Conservation (phyloP, 2,329 filamentous ascomycete genomes). For the Epichloe glyceriae region DNA sequence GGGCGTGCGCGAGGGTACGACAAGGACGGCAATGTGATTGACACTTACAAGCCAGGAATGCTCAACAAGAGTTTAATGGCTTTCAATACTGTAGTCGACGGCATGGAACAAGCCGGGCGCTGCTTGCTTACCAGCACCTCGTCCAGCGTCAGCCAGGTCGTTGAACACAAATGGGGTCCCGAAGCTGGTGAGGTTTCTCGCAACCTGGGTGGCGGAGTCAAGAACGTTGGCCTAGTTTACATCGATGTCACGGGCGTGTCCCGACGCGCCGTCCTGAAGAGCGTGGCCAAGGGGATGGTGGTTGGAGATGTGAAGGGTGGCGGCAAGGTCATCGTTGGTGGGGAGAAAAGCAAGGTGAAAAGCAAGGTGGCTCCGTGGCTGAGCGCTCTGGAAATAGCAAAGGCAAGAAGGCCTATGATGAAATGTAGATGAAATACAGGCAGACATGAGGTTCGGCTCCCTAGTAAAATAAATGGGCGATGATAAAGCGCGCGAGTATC, state of each 20-base stretch:
- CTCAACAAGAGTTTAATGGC: slow-evolving; percentile 95
- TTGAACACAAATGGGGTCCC: slow-evolving; percentile 76
- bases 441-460: too few species aligned
- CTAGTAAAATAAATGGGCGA: too few species aligned
- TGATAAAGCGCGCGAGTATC: too few species aligned
- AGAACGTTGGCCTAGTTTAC: slow-evolving; percentile 94
- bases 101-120: slow-evolving; percentile 76
- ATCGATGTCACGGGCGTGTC: slow-evolving; percentile 93
- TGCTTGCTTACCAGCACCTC: slow-evolving; percentile 63
- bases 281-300: slow-evolving; percentile 93
- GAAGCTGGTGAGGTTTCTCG: slow-evolving; percentile 72
- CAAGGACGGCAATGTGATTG: slow-evolving; percentile 52
- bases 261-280: slow-evolving; percentile 78
- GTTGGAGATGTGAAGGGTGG: slow-evolving; percentile 66
- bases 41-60: slow-evolving; percentile 73
- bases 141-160: slow-evolving; percentile 69
- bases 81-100: slow-evolving; percentile 87
- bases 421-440: slow-evolving; percentile 1
- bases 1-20: slow-evolving; percentile 48
- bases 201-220: slow-evolving; percentile 71
- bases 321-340: slow-evolving; percentile 61
- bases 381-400: slow-evolving; percentile 12
- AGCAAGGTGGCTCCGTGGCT: slow-evolving; percentile 9
- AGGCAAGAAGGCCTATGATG: slow-evolving; percentile 10
- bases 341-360: slow-evolving; percentile 32